A percentile compares a stretch with the other conserved stretches of the same genome.
phyloP scores from a whole-genome alignment of 805 yeast species.

The Starmera caribaea region DNA sequence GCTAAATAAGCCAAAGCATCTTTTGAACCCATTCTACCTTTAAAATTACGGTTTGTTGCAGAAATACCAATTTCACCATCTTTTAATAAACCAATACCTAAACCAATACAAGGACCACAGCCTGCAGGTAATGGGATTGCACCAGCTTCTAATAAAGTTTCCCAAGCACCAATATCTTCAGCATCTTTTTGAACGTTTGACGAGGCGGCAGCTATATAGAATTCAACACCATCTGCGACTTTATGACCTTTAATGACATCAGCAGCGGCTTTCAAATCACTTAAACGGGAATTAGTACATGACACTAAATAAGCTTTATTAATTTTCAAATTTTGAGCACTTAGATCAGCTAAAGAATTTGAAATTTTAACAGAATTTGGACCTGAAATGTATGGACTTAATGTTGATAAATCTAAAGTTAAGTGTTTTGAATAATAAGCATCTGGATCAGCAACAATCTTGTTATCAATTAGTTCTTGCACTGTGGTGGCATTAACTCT shows the following conservation, averaged over 20 bases:
- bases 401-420: conserved; percentile 65
- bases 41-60: conserved; percentile 97
- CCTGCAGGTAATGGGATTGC: conserved; percentile 96
- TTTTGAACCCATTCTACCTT: conserved; percentile 98
- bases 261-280: conserved; percentile 94
- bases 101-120: conserved; percentile 98
- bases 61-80: conserved; percentile 98
- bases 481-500: conserved; percentile 63
- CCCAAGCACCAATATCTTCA: conserved; percentile 87
- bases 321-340: conserved; percentile 63
- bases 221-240: conserved; percentile 84
- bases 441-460: conserved; percentile 50
- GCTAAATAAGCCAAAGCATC: conserved; percentile 95
- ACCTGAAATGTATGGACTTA: conserved; percentile 88
- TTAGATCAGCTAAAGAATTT: conserved; percentile 64
- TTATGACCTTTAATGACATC: conserved; percentile 68
- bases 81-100: conserved; percentile 87
- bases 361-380: conserved; percentile 96
- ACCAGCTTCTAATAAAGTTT: conserved; percentile 81
- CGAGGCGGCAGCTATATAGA: conserved; percentile 96
- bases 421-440: conserved; percentile 86
- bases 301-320: conserved; percentile 97
- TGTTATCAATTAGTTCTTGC: conserved; percentile 36
- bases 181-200: conserved; percentile 90
- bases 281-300: conserved; percentile 90